Evolutionary conservation across 2,329 filamentous ascomycete species (phyloP).

Genomic region (Clonostachys solani): DNA sequence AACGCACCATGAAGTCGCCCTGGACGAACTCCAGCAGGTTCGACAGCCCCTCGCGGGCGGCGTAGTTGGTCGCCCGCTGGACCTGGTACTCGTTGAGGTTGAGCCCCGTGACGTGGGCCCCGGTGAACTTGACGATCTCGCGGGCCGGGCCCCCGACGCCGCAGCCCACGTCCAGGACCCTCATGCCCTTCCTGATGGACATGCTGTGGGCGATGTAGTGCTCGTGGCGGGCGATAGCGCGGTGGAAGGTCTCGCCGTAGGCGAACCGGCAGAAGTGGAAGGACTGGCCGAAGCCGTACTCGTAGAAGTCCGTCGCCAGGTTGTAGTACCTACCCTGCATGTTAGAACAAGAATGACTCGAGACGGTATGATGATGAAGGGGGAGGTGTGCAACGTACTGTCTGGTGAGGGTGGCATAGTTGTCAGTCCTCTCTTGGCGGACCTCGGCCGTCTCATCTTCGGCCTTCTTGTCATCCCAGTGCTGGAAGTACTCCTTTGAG

Average conservation of each 20-base stretch:
- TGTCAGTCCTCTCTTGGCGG: constrained; percentile 63
- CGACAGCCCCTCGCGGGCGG: constrained; percentile 70
- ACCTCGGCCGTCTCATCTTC: constrained; percentile 72
- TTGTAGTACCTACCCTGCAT: constrained; percentile 67
- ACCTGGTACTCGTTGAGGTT: constrained; percentile 99
- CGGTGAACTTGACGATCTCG: constrained; percentile 90
- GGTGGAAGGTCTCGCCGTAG: constrained; percentile 75
- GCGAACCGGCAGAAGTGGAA: constrained; percentile 97
- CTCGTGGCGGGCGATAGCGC: constrained; percentile 89
- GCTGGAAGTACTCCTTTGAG: constrained; percentile 43
- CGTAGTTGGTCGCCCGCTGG: constrained; percentile 77
- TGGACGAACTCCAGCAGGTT: constrained; percentile 79
- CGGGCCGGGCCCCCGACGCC: constrained; percentile 92
- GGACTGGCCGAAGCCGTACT: constrained; percentile 88
- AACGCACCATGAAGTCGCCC: constrained; percentile 83
- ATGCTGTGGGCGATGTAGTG: constrained; percentile 90
- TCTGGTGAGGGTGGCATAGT: constrained; percentile 85
- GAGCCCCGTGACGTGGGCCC: constrained; percentile 77
- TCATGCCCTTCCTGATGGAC: constrained; percentile 74
- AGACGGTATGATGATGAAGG: neutral
- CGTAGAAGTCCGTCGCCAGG: constrained; percentile 85
- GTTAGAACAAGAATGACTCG: constrained; percentile 21
- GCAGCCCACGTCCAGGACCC: constrained; percentile 90
- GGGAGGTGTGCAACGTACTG: constrained; percentile 53
- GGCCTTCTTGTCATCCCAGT: constrained; percentile 77